phyloP scores from a whole-genome alignment of 495 filamentous ascomycete species.

The Barbatosphaeria neglecta region DNA sequence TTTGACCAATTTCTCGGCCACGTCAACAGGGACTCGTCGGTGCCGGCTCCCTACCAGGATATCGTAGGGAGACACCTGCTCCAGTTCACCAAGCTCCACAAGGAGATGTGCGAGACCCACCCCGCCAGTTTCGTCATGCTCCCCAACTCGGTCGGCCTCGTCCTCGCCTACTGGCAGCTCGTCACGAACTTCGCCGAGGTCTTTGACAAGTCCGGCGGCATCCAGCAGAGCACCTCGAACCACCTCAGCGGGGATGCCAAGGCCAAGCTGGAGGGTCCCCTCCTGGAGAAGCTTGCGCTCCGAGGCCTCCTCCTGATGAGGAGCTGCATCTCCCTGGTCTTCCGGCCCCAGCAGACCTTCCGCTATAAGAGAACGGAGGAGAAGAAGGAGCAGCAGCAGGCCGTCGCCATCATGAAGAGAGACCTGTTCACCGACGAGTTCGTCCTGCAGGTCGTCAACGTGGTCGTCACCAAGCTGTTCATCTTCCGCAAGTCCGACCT shows the following conservation, averaged over 20 bases:
- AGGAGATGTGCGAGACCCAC: slow-evolving; percentile 66
- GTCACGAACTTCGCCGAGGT: slow-evolving; percentile 62
- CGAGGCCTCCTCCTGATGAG: slow-evolving; percentile 75
- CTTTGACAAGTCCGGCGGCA: slow-evolving; percentile 41
- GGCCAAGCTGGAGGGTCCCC: slow-evolving; percentile 40
- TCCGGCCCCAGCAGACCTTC: slow-evolving; percentile 67
- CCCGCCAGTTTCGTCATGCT: slow-evolving; percentile 71
- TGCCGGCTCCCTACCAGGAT: slow-evolving; percentile 31
- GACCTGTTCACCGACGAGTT: slow-evolving; percentile 64
- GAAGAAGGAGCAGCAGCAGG: slow-evolving; percentile 55
- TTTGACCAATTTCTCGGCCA: slow-evolving; percentile 56
- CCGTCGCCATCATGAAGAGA: slow-evolving; percentile 51
- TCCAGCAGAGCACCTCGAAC: slow-evolving; percentile 30
- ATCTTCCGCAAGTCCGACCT: slow-evolving; percentile 77
- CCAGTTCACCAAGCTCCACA: slow-evolving; percentile 83
- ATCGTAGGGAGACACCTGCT: slow-evolving; percentile 73
- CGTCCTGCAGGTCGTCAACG: slow-evolving; percentile 66
- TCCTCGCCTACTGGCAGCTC: slow-evolving; percentile 73
- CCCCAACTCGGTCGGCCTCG: slow-evolving; percentile 62
- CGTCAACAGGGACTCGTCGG: slow-evolving; percentile 34
- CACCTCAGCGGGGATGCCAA: slow-evolving; percentile 40
- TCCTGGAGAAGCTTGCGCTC: slow-evolving; percentile 65
- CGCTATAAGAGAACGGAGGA: slow-evolving; percentile 61
- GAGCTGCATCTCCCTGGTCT: slow-evolving; percentile 71
- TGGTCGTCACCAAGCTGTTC: slow-evolving; percentile 78